phyloP scores from a whole-genome alignment of 2,329 filamentous ascomycete species.

The Colletotrichum tropicale region DNA sequence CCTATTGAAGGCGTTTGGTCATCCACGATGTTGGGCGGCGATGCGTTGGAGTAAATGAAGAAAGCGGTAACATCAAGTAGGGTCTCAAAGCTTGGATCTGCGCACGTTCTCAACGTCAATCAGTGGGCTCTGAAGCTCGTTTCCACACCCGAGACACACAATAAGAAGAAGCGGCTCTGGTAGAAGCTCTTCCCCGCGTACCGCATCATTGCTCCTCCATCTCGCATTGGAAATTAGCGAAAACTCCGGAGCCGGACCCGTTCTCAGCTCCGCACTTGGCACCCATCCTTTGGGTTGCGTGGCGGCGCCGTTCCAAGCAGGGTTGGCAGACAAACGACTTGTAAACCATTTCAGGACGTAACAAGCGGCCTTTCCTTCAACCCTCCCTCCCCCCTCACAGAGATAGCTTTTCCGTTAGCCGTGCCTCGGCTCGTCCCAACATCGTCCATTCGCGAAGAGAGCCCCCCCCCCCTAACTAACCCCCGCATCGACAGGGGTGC shows the following conservation, averaged over 20 bases:
- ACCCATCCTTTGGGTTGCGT: background rate
- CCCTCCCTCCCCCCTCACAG: background rate
- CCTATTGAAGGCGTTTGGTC: background rate
- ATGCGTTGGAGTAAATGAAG: background rate
- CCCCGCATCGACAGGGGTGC: constrained; percentile 17
- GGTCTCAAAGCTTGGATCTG: background rate
- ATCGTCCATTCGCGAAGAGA: background rate
- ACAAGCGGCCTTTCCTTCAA: background rate
- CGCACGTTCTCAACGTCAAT: background rate
- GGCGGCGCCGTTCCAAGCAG: background rate
- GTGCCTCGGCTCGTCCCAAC: background rate
- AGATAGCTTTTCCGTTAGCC: background rate
- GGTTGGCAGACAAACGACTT: background rate
- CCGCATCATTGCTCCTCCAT: background rate
- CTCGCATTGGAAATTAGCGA: background rate
- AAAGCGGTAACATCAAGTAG: background rate
- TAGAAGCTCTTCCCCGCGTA: background rate
- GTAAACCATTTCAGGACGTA: constrained; percentile 5
- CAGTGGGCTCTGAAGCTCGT: background rate
- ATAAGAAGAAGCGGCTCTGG: background rate
- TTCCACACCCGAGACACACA: background rate
- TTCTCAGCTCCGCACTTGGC: background rate
- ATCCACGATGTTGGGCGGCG: background rate
- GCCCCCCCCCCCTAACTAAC: background rate
- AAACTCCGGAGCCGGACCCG: background rate